phyloP scores from a whole-genome alignment of 1,139 yeast species.

The Suhomyces bolitotheri region DNA sequence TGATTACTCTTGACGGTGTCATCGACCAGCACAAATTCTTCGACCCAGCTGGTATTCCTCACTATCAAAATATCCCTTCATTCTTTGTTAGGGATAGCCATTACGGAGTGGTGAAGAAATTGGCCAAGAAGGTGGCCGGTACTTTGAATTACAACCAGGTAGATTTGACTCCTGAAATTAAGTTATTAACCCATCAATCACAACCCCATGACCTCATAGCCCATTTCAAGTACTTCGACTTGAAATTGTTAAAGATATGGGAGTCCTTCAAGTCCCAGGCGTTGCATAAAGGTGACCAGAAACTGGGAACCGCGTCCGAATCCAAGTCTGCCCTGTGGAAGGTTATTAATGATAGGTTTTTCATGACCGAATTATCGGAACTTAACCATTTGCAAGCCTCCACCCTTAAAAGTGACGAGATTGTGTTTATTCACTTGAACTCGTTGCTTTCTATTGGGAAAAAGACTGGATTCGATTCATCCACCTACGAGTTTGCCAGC shows the following conservation, averaged over 20 bases:
- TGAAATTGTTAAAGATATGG: constrained; percentile 40
- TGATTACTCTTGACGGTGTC: constrained; percentile 44
- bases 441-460: constrained; percentile 44
- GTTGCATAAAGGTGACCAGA: constrained; percentile 6
- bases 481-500: constrained; percentile 40
- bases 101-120: constrained; percentile 18
- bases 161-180: constrained; percentile 39
- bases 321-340: constrained; percentile 15
- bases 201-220: constrained; percentile 23
- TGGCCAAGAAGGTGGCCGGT: constrained; percentile 21
- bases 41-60: too few species aligned
- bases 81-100: constrained; percentile 20
- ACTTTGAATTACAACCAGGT: constrained; percentile 11
- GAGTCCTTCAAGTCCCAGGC: constrained; percentile 25
- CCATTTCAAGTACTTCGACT: constrained; percentile 37
- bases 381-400: constrained; percentile 34
- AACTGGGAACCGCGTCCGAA: constrained; percentile 11
- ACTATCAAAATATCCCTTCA: constrained; percentile 22
- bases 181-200: constrained; percentile 24
- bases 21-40: constrained; percentile 28
- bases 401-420: constrained; percentile 21
- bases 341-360: constrained; percentile 44
- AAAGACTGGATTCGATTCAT: constrained; percentile 43
- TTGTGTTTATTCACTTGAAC: constrained; percentile 37
- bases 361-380: constrained; percentile 50